Base-by-base conservation (phyloP, 1,284 basidiomycete genomes). In the Leccinum subrobustum region DNA sequence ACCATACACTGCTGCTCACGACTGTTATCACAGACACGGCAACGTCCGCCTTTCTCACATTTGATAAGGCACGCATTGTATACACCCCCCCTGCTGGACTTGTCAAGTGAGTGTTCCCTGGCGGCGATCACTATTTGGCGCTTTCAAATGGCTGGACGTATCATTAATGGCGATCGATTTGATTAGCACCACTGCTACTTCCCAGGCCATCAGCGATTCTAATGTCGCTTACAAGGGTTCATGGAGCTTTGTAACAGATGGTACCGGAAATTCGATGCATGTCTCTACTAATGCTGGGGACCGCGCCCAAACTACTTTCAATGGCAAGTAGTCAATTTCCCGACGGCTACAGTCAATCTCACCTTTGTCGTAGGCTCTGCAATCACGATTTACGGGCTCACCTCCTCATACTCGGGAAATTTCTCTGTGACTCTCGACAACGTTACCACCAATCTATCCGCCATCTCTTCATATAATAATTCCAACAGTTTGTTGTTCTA, bases 391-490 rank as follows among this genome's bases (percentile, higher is more conserved):
- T 78, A 75, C 51, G 88, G 89, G 7, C 77, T 80, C 53, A 83
- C 80, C 31, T 83, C 81, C 44, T 81, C 81, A 3, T 70, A 73
- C 52, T 79, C 81, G 3, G 86, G 84, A 57, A 76, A 75, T 44
- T 91, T 85, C 69, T 79, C 83, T 56, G 83, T 91, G 58, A 79
- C 75, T 20, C 73, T 92, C 9, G 86, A 91, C 56, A 70, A 79
- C 60, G 72, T 72, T 23, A 76, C 76, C 12, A 75, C 79, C 42
- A 73, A 67, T 2, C 69, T 84, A 48, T 82, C 71, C 9, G 73
- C 73, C 23, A 65, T 55, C 25, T 73, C 71, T 20, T 73, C 86
- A 0, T 87, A 84, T 70, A 81, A 77, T 53, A 72, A 81, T 39
- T 70, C 78, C 55, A 72, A 82, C 54, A 77, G 81, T 29, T 73